Evolutionary conservation across 129 eudicot genomes (phyloP), one percentile per base, ranked within the genome.

Genomic region (Arctium minus): DNA sequence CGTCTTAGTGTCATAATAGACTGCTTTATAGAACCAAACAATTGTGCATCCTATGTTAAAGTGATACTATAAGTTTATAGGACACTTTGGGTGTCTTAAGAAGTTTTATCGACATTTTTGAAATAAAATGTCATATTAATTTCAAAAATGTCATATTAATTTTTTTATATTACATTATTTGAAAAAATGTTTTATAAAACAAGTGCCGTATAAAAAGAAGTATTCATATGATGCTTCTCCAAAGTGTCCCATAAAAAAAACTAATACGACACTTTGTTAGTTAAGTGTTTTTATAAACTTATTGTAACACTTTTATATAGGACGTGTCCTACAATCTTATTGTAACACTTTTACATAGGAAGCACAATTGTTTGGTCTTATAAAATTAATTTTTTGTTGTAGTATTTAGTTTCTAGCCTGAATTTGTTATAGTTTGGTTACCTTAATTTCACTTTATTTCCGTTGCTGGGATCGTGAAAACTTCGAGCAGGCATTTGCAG

Each of bases 401-500:
- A 27, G 70, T 70, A 76, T 35, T 35, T 31, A 62, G 40, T 10
- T 29, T 53, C 8, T 10, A 40, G 8, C 62, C 7, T 11, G 29
- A 37, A 32, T 4, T 60, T 71, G 71, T 5, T 10, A 56, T 60
- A 1, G 7, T 15, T 71, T 53, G 50, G 53, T 78, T 48, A 48
- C 12, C 6, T 62, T 62, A 62, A n/a, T 50, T 83, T 83, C 18
- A 37, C 29, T 30, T 22, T 84, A 53, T 73, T 75, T 73, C 42
- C 53, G 39, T 72, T 36, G 44, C n/a, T 35, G 30, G 22, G 65
- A 56, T 13, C 9, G 65, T 60, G 18, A 31, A 77, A 37, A 72
- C 6, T 73, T 30, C 42, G 33, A 10, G 85, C 90, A 93, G 97
- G 97, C 91, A 29, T 93, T 93, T 81, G 89, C 88, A 15, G 92